Conservation (phyloP, 371 early-diverging fungal genomes). For the Dinochytrium kinnereticum region DNA sequence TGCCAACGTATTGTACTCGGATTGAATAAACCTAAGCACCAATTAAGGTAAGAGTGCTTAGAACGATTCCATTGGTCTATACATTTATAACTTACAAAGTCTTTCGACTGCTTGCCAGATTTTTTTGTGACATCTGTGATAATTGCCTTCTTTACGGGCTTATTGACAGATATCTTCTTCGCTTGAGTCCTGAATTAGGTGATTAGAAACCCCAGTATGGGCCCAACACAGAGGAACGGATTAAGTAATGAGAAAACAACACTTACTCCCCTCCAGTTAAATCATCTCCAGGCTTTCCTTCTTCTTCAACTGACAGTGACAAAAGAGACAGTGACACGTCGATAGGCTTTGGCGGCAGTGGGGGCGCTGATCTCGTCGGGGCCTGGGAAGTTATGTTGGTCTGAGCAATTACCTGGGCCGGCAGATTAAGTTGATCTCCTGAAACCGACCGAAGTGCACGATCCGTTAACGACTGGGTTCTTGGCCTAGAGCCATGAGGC, state of each 20-base stretch:
- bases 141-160: slow-evolving; percentile 38
- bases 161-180: slow-evolving; percentile 28
- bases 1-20: neutral
- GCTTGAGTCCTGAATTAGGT: neutral
- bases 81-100: slow-evolving; percentile 28
- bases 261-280: slow-evolving; percentile 3
- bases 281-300: neutral
- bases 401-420: no score
- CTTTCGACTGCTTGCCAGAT: slow-evolving; percentile 12
- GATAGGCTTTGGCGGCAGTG: neutral
- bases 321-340: neutral
- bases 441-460: neutral
- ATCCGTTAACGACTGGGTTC: slow-evolving; percentile 5
- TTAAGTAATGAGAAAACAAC: neutral
- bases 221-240: neutral
- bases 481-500: neutral
- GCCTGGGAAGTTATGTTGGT: no score
- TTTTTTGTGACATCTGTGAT: slow-evolving; percentile 29
- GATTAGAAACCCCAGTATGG: neutral
- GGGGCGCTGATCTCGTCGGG: neutral
- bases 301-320: slow-evolving; percentile 1
- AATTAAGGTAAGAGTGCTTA: neutral
- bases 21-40: slow-evolving; percentile 5
- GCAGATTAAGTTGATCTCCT: no score
- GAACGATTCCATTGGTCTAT: no score